These are phyloP conservation scores for Phaeosphaeria sp. DNA, from an alignment of 2,329 filamentous ascomycete genomes.

Conservation along the genomic window DNA sequence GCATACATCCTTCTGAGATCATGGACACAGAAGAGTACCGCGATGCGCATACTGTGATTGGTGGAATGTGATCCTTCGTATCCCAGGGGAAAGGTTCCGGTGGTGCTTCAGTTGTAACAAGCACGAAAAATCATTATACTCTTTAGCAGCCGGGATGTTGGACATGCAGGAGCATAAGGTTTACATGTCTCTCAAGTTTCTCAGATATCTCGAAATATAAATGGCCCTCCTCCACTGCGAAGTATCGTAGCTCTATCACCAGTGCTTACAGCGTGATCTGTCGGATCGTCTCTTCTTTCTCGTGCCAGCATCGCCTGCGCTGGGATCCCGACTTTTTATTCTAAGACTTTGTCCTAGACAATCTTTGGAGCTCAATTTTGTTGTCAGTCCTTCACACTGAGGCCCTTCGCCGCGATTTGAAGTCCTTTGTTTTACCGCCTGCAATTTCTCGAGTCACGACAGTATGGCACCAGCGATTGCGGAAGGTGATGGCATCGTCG, in stretches of 20 bases:
- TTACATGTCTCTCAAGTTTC: no score
- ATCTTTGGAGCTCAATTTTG: no score
- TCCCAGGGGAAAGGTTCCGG: not conserved
- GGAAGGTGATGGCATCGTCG: slow-evolving; percentile 36
- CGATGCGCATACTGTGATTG: not conserved
- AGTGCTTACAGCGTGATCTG: no score
- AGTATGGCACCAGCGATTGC: slow-evolving; percentile 32
- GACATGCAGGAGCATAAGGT: not conserved
- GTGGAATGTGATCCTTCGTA: not conserved
- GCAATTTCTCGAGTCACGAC: not conserved
- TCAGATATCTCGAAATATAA: no score
- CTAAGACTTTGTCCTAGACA: no score
- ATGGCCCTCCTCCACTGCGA: no score
- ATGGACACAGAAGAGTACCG: not conserved
- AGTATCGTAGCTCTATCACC: no score
- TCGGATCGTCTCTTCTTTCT: no score
- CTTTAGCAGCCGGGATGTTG: not conserved
- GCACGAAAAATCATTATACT: not conserved
- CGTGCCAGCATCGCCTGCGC: no score
- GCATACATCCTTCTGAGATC: not conserved
- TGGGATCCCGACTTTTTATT: no score
- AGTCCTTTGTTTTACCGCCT: not conserved
- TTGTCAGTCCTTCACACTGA: no score
- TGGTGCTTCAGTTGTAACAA: not conserved
- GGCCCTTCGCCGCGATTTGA: no score